Evolutionary conservation across 257 asterid genomes (phyloP), one percentile per base, ranked within the genome.

Genomic region (Striga asiatica): DNA sequence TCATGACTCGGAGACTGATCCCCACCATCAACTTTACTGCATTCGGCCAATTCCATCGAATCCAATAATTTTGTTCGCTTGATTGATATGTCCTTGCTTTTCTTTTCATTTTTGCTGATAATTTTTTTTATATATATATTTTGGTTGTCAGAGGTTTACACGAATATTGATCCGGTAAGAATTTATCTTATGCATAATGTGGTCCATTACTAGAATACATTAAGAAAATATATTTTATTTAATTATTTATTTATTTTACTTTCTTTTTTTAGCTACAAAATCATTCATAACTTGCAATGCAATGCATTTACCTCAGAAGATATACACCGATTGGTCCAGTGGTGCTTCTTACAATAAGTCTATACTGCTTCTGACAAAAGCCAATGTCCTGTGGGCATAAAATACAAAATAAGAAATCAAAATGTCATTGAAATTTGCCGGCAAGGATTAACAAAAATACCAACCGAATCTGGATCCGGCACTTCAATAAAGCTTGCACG

Each of bases 391-490:
- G 78, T 22, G 55, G 60, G 51, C 28, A 64, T 11, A 51, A n/a
- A n/a, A 65, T 50, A 49, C 60, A 21, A n/a, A 42, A 62, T 74
- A 67, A 66, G 56, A 58, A 32, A 62, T 35, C 56, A 49, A 32
- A 19, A 13, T 29, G 37, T 23, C 18, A 34, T 55, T 24, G n/a
- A 68, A 35, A 60, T 25, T 3, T 24, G 41, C 31, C 34, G 42
- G 18, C 21, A 17, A 1, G n/a, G 12, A 21, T 25, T 48, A 38
- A 48, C 47, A 45, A 50, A n/a, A 62, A 9, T 25, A 75, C 81
- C 50, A 29, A 81, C 97, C 74, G 73, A 88, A 64, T 81, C 79
- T 31, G 97, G 97, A 68, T 81, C 93, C 19, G 91, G 95, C 49
- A 88, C 93, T 80, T 71, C 84, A 35, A 81, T 28, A 41, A 62